Conservation (phyloP, 805 yeast species). For the Yamadazyma ubonensis region DNA sequence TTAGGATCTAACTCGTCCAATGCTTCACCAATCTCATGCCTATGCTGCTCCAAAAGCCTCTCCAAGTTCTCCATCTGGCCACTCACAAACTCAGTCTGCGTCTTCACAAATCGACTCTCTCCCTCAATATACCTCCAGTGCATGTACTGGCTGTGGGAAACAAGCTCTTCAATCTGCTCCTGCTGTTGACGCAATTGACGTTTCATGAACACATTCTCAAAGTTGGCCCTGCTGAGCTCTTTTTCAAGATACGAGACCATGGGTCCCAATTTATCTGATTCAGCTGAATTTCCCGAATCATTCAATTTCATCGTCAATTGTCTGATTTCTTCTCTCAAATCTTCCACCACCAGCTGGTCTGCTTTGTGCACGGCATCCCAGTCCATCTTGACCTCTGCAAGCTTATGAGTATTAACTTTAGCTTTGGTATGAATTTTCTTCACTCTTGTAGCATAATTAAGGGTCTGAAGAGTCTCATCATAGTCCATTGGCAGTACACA, state of each 20-base stretch:
- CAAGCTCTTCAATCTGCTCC: constrained; percentile 10
- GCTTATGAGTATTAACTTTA: constrained; percentile 33
- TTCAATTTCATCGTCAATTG: constrained; percentile 27
- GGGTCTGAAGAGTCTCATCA: constrained; percentile 73
- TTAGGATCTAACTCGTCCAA: constrained; percentile 10
- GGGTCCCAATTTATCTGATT: constrained; percentile 20
- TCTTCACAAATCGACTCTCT: not conserved
- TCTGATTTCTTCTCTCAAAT: constrained; percentile 32
- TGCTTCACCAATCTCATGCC: constrained; percentile 6
- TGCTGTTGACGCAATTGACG: constrained; percentile 10
- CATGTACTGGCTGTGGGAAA: constrained; percentile 13
- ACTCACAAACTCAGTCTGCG: not conserved
- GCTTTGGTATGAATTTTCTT: constrained; percentile 68
- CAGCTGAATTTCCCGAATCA: not conserved
- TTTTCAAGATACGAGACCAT: constrained; percentile 32
- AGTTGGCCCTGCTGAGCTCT: constrained; percentile 27
- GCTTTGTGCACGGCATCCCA: constrained; percentile 29
- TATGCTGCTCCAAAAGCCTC: constrained; percentile 3
- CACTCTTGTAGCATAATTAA: constrained; percentile 76
- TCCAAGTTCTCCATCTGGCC: not conserved
- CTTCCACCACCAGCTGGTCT: constrained; percentile 26
- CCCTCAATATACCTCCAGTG: constrained; percentile 1
- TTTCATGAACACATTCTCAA: constrained; percentile 35
- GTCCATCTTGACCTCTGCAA: constrained; percentile 26
- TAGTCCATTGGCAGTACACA: constrained; percentile 78